Conservation (phyloP, 1,139 yeast genomes). For the Candida buenavistaensis region DNA sequence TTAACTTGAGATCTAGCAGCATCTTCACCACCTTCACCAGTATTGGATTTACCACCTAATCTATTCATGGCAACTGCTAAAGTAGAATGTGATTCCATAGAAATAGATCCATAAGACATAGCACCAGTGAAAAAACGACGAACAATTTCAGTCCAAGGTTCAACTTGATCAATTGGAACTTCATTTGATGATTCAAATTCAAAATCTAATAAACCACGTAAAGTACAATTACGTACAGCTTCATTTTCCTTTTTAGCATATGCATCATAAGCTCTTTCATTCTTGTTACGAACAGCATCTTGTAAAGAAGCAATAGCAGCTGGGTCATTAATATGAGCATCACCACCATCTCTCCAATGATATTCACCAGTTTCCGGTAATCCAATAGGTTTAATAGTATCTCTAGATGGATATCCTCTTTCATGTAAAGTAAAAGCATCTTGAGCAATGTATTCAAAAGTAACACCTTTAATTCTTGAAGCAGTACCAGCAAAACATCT, state of each 20-base stretch:
- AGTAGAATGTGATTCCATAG: conserved; percentile 98
- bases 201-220: conserved; percentile 90
- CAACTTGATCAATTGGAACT: conserved; percentile 95
- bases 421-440: conserved; percentile 95
- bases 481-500: conserved; percentile 97
- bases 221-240: conserved; percentile 88
- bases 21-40: conserved; percentile 99
- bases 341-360: conserved; percentile 99
- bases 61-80: conserved; percentile 98
- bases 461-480: conserved; percentile 92
- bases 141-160: conserved; percentile 99
- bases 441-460: conserved; percentile 93
- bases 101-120: conserved; percentile 97
- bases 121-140: conserved; percentile 98
- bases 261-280: conserved; percentile 87
- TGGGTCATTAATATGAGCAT: conserved; percentile 91
- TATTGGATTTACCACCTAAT: conserved; percentile 94
- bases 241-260: conserved; percentile 89
- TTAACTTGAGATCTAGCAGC: conserved; percentile 81
- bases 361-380: conserved; percentile 96
- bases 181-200: conserved; percentile 70
- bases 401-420: conserved; percentile 83
- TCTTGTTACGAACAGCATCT: conserved; percentile 96
- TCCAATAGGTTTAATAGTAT: conserved; percentile 66
- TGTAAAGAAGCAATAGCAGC: conserved; percentile 92